These are phyloP conservation scores for Penicillium soppii DNA, from an alignment of 495 filamentous ascomycete species.

Conservation along the genomic window DNA sequence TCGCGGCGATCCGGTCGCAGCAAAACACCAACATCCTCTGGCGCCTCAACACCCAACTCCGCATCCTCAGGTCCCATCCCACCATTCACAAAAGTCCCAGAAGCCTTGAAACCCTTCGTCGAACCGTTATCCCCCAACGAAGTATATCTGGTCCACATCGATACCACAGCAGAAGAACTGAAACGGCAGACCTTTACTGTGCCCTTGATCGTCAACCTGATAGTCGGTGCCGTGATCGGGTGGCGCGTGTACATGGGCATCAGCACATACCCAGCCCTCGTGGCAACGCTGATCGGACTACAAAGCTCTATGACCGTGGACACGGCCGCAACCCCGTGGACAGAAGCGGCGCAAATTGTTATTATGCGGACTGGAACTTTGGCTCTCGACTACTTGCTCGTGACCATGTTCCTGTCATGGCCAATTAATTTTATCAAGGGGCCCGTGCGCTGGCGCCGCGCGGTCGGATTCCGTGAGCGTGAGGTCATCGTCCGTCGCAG, in stretches of 20 bases:
- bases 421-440: constrained; percentile 68
- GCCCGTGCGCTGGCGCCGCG: constrained; percentile 66
- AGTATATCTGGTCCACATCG: constrained; percentile 79
- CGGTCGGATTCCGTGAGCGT: constrained; percentile 63
- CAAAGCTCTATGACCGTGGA: constrained; percentile 58
- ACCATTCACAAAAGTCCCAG: constrained; percentile 64
- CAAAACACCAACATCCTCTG: constrained; percentile 31
- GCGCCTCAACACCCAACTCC: constrained; percentile 39
- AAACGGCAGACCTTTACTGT: constrained; percentile 77
- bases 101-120: constrained; percentile 59
- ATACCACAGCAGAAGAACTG: constrained; percentile 58
- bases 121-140: constrained; percentile 57
- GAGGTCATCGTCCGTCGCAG: constrained; percentile 76
- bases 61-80: constrained; percentile 42
- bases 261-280: constrained; percentile 65
- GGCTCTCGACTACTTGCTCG: constrained; percentile 67
- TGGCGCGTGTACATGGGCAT: constrained; percentile 59
- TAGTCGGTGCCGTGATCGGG: constrained; percentile 56
- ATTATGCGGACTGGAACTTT: constrained; percentile 57
- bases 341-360: constrained; percentile 48
- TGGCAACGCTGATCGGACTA: constrained; percentile 60
- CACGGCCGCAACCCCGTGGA: constrained; percentile 47
- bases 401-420: constrained; percentile 70
- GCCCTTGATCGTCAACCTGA: constrained; percentile 66
- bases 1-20: constrained; percentile 30